A percentile compares a stretch with the other conserved stretches of the same genome.
Conservation (phyloP, 306 rosid genomes). For the Prunus dulcis region DNA sequence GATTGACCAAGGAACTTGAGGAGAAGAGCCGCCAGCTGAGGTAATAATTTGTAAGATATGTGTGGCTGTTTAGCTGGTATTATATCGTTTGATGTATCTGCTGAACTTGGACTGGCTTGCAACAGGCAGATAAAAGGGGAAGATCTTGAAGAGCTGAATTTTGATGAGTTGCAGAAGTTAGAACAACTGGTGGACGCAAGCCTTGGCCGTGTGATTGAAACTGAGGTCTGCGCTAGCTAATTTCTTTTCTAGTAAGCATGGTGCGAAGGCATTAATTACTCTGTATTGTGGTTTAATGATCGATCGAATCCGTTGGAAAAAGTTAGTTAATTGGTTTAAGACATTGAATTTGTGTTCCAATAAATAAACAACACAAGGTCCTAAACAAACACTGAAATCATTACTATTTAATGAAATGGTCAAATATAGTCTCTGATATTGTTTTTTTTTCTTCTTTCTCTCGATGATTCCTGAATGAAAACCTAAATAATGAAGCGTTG, state of each 20-base stretch:
- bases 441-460: too few species aligned
- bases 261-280: too few species aligned
- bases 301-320: too few species aligned
- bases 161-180: slow-evolving; percentile 29
- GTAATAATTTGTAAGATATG: neutral
- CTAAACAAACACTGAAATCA: too few species aligned
- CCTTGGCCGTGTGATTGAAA: slow-evolving; percentile 26
- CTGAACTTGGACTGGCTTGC: neutral
- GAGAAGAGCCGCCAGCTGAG: neutral
- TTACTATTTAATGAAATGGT: too few species aligned
- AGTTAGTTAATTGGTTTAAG: too few species aligned
- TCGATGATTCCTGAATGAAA: neutral
- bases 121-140: slow-evolving; percentile 36
- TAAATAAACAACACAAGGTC: too few species aligned
- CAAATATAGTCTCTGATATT: too few species aligned
- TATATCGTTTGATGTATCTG: neutral
- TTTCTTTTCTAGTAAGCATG: too few species aligned
- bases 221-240: slow-evolving; percentile 22
- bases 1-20: neutral
- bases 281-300: too few species aligned
- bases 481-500: too few species aligned
- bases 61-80: neutral
- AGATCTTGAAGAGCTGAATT: slow-evolving; percentile 34
- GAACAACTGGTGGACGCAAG: slow-evolving; percentile 31
- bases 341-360: too few species aligned